Evolutionary conservation across 2,329 filamentous ascomycete species (phyloP).

Genomic region (Aureobasidium melanogenum): DNA sequence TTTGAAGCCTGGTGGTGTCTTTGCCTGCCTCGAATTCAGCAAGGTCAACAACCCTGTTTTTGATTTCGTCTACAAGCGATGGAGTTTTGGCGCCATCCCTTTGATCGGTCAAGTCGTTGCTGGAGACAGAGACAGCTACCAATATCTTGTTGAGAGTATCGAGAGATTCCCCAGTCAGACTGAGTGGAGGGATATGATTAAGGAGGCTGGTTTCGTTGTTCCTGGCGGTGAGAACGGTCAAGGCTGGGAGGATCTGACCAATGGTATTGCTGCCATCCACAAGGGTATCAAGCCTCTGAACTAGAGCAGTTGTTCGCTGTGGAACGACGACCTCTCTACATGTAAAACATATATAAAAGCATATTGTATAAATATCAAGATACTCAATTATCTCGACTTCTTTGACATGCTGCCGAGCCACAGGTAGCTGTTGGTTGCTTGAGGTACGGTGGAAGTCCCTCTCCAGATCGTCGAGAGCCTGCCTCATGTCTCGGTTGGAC

Average conservation of each 20-base stretch:
- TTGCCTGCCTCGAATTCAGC: slow-evolving; percentile 92
- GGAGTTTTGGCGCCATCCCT: slow-evolving; percentile 92
- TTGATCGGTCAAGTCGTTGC: slow-evolving; percentile 92
- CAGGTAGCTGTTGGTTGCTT: background rate
- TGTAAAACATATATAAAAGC: background rate
- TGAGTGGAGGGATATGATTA: slow-evolving; percentile 75
- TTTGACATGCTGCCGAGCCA: background rate
- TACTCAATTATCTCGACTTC: no score
- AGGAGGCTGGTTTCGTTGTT: slow-evolving; percentile 74
- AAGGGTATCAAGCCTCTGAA: slow-evolving; percentile 76
- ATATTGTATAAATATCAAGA: background rate
- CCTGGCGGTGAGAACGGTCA: slow-evolving; percentile 42
- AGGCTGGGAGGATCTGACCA: slow-evolving; percentile 80
- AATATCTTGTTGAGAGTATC: slow-evolving; percentile 98
- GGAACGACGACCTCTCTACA: background rate
- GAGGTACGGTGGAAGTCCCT: background rate
- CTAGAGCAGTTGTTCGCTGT: background rate
- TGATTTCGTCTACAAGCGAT: slow-evolving; percentile 83
- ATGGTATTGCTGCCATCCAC: slow-evolving; percentile 91
- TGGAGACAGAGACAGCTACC: slow-evolving; percentile 89
- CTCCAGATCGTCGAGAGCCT: background rate
- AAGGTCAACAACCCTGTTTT: slow-evolving; percentile 72
- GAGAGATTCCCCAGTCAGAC: slow-evolving; percentile 82
- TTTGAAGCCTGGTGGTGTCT: slow-evolving; percentile 87
- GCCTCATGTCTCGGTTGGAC: background rate